A percentile compares a stretch with the other conserved stretches of the same genome.
phyloP scores from a whole-genome alignment of 1,139 yeast genomes.

The Debaryomyces psychrophilus region DNA sequence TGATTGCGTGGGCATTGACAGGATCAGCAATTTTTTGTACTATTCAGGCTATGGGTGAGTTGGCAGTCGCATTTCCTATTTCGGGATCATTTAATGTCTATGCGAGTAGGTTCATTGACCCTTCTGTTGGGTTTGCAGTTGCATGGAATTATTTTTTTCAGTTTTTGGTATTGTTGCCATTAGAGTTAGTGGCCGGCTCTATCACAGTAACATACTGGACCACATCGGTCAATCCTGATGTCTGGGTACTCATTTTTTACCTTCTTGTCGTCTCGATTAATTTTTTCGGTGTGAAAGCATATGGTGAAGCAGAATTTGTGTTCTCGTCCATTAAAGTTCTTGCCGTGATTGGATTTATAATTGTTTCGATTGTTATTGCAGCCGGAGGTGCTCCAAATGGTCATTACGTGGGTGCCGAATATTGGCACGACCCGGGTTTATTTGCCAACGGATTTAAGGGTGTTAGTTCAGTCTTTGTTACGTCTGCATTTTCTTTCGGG shows the following conservation, averaged over 20 bases:
- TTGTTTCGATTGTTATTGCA: conserved; percentile 33
- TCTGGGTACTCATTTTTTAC: conserved; percentile 36
- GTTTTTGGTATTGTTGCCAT: conserved; percentile 32
- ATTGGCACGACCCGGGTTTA: conserved; percentile 38
- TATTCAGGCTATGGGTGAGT: conserved; percentile 40
- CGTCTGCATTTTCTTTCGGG: conserved; percentile 45
- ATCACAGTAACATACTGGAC: conserved; percentile 38
- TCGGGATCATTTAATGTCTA: conserved; percentile 37
- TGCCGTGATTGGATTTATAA: conserved; percentile 36
- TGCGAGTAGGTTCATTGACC: conserved; percentile 37
- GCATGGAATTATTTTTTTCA: conserved; percentile 38
- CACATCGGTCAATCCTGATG: conserved; percentile 32
- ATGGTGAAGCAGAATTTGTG: conserved; percentile 39
- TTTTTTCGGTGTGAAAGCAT: conserved; percentile 38
- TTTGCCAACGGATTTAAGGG: conserved; percentile 48
- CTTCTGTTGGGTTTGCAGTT: conserved; percentile 39
- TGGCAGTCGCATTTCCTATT: conserved; percentile 38
- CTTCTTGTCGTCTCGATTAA: conserved; percentile 32
- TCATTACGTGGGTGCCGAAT: conserved; percentile 27
- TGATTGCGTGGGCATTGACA: conserved; percentile 38
- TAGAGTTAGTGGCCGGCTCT: conserved; percentile 37
- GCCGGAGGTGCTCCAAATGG: conserved; percentile 39
- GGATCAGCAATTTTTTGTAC: conserved; percentile 34
- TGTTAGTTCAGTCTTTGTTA: conserved; percentile 42
- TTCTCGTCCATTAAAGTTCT: conserved; percentile 35